A percentile compares a stretch with the other conserved stretches of the same genome.
Evolutionary conservation across 148 eudicot species (phyloP).

Genomic region (Euryodendron excelsum): DNA sequence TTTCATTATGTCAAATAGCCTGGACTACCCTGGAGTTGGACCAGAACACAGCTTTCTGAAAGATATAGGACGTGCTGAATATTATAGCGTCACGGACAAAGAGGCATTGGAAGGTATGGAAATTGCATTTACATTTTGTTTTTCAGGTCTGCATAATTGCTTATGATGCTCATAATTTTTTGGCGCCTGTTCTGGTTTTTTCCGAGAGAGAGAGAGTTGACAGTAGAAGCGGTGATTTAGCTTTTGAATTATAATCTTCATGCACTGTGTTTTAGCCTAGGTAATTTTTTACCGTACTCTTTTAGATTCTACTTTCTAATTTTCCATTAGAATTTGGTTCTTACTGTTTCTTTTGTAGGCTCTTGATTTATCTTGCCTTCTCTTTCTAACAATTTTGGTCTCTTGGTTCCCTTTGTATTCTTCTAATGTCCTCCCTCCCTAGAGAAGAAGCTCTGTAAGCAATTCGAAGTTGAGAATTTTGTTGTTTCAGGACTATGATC

Average conservation of each 20-base stretch:
- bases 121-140: background rate
- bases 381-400: too few relatives aligned
- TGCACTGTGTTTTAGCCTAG: background rate
- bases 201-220: too few relatives aligned
- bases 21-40: slow-evolving; percentile 99
- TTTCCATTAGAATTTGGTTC: too few relatives aligned
- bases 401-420: too few relatives aligned
- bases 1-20: slow-evolving; percentile 32
- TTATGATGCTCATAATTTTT: background rate
- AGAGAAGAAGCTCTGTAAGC: background rate
- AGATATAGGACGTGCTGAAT: slow-evolving; percentile 93
- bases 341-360: too few relatives aligned
- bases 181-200: background rate
- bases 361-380: too few relatives aligned
- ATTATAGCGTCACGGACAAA: slow-evolving; percentile 78
- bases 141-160: background rate
- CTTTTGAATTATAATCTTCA: background rate
- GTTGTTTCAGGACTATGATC: background rate
- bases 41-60: slow-evolving; percentile 96
- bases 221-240: background rate
- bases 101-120: slow-evolving; percentile 88
- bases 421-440: too few relatives aligned
- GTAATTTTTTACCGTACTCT: background rate
- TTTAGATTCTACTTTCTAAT: too few relatives aligned
- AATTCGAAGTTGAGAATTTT: background rate